These are phyloP conservation scores for Phytophthora foliorum DNA, from an alignment of 352 stramenopile genomes.

Conservation along the genomic window DNA sequence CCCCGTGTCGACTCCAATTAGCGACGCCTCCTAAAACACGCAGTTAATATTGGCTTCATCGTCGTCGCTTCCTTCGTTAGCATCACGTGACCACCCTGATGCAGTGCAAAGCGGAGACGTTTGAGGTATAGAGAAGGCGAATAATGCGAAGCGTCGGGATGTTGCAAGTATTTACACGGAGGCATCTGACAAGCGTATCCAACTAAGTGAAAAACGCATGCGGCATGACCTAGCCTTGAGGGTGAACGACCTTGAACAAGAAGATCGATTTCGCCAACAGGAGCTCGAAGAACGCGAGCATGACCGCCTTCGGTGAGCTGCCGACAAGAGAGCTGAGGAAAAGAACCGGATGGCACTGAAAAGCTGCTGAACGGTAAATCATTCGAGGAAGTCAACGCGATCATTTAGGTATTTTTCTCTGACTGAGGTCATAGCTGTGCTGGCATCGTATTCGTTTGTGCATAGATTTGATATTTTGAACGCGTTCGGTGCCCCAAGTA, in stretches of 20 bases:
- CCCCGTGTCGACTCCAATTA: background rate
- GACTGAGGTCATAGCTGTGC: background rate
- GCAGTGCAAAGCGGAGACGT: background rate
- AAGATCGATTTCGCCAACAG: background rate
- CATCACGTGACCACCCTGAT: background rate
- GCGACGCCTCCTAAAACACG: background rate
- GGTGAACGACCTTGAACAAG: background rate
- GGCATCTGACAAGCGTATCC: conserved; percentile 2
- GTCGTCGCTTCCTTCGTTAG: background rate
- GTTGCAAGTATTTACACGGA: conserved; percentile 18
- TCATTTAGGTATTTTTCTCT: background rate
- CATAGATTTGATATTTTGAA: background rate
- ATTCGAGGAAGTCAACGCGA: background rate
- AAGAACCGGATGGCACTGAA: conserved; percentile 11
- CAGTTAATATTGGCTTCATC: background rate
- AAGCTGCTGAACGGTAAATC: background rate
- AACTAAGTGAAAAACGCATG: conserved; percentile 2
- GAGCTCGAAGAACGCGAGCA: conserved; percentile 7
- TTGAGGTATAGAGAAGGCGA: conserved; percentile 4
- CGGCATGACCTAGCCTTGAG: background rate
- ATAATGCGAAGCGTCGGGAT: conserved; percentile 3
- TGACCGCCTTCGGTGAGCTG: background rate
- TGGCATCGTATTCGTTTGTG: background rate
- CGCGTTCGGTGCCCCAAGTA: background rate
- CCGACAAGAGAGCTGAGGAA: conserved; percentile 1